Percentiles rank a stretch among this genome's conserved stretches.
Evolutionary conservation across 495 filamentous ascomycete species (phyloP).

Genomic region (Paragyromitra xinjiangensis): DNA sequence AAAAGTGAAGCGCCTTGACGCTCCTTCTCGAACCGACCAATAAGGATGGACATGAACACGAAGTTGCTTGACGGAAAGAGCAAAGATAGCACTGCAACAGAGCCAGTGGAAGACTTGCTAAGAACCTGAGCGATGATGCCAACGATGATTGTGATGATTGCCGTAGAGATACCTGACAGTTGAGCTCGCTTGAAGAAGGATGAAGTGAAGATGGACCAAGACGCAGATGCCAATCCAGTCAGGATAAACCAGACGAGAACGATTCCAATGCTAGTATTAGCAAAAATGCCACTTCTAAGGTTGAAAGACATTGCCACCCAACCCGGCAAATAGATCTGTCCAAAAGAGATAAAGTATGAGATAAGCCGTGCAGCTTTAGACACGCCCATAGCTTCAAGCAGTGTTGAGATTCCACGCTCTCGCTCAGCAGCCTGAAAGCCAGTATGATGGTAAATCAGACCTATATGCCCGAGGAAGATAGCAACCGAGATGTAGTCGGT

Average conservation of each 20-base stretch:
- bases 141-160: constrained; percentile 71
- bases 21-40: constrained; percentile 73
- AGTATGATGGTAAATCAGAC: constrained; percentile 77
- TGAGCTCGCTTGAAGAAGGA: constrained; percentile 81
- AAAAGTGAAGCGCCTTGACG: constrained; percentile 66
- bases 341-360: constrained; percentile 74
- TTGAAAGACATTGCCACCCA: constrained; percentile 76
- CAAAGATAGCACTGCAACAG: constrained; percentile 70
- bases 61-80: constrained; percentile 82
- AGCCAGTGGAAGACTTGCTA: constrained; percentile 63
- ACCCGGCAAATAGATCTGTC: constrained; percentile 71
- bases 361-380: constrained; percentile 74
- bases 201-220: constrained; percentile 74
- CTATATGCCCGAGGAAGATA: constrained; percentile 74
- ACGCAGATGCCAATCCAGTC: constrained; percentile 70
- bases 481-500: constrained; percentile 73
- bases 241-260: constrained; percentile 69
- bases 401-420: constrained; percentile 78
- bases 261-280: constrained; percentile 67
- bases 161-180: constrained; percentile 74
- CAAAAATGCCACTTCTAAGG: constrained; percentile 69
- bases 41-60: constrained; percentile 72
- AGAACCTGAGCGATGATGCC: constrained; percentile 75
- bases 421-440: constrained; percentile 80
- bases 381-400: constrained; percentile 84